Evolutionary conservation across 208 protist genomes (phyloP).

Genomic region (Polymyxa betae): DNA sequence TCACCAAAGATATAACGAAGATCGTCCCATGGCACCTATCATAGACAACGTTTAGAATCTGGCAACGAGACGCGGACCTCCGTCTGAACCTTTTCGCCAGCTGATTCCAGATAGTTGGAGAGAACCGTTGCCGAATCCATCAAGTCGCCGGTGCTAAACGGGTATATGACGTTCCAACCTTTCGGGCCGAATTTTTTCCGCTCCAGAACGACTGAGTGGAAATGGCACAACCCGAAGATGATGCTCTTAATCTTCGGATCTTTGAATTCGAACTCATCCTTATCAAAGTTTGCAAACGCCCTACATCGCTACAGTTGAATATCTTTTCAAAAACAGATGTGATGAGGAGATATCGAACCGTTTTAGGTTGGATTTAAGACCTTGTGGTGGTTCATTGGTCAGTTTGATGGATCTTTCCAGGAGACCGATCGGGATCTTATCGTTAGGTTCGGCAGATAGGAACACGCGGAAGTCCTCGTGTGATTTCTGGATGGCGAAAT

Average conservation of each 20-base stretch:
- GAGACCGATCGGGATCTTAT: conserved; percentile 88
- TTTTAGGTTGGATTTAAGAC: conserved; percentile 93
- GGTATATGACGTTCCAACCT: conserved; percentile 95
- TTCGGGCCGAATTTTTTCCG: conserved; percentile 95
- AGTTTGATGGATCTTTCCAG: conserved; percentile 97
- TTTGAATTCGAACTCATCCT: conserved; percentile 93
- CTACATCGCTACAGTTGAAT: too few relatives aligned
- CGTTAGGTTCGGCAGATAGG: conserved; percentile 89
- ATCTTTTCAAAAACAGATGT: too few relatives aligned
- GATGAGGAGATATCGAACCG: too few relatives aligned
- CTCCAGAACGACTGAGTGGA: conserved; percentile 95
- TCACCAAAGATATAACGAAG: conserved; percentile 98
- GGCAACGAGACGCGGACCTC: too few relatives aligned
- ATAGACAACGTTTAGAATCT: too few relatives aligned
- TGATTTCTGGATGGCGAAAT: conserved; percentile 76
- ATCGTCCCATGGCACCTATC: conserved; percentile 97
- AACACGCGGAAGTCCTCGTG: conserved; percentile 91
- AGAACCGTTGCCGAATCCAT: conserved; percentile 91
- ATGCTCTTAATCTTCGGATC: conserved; percentile 94
- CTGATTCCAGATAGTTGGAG: conserved; percentile 94
- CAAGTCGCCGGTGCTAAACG: conserved; percentile 95
- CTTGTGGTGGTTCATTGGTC: conserved; percentile 95
- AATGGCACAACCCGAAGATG: conserved; percentile 96
- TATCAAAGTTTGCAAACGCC: conserved; percentile 90
- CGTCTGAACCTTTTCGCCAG: conserved; percentile 68